Evolutionary conservation across 2,329 filamentous ascomycete genomes (phyloP), one percentile per base, ranked within the genome.

Genomic region (Myotisia sp.): DNA sequence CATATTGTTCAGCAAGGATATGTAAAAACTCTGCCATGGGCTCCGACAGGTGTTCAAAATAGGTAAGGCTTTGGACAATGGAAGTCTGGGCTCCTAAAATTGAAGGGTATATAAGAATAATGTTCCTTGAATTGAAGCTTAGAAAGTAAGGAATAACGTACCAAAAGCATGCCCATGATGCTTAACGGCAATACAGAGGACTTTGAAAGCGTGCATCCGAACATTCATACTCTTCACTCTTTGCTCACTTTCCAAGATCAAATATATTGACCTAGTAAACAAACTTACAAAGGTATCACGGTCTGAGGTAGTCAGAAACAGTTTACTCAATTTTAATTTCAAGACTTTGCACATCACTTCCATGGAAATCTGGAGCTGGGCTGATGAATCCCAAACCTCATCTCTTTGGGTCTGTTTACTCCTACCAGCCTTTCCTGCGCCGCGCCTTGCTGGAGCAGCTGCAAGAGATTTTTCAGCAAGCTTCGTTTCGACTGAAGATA

Each of bases 21-120:
- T 95, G 84, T 3, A 98, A 64, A 48, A 98, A 93, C 55, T 98
- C 92, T 20, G 90, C 90, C 90, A 98, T 98, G 1, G 90, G 90
- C 52, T 98, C 90, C 0, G 90, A 87, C n/a, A 98, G 64, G 57
- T 98, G 90, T 59, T 98, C 90, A 49, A 95, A 98, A 55, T 98
- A 98, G 4, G 90, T 93, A 45, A 98, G 63, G 52, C 90, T 95
- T 56, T 98, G 90, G 36, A 95, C 86, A 49, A 98, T 92, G 29
- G 86, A 92, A 30, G 92, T 95, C 67, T 98, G 90, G 2, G 90
- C 90, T 33, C 82, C 83, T 92, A n/a, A n/a, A n/a, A n/a, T n/a
- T n/a, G n/a, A n/a, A n/a, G n/a, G n/a, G n/a, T n/a, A n/a, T n/a
- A 12, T 21, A 24, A 14, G 23, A 13, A 64, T 36, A 60, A 53